These are phyloP conservation scores for Euphorbia peplus DNA, from an alignment of 345 rosid genomes.

Conservation along the genomic window DNA sequence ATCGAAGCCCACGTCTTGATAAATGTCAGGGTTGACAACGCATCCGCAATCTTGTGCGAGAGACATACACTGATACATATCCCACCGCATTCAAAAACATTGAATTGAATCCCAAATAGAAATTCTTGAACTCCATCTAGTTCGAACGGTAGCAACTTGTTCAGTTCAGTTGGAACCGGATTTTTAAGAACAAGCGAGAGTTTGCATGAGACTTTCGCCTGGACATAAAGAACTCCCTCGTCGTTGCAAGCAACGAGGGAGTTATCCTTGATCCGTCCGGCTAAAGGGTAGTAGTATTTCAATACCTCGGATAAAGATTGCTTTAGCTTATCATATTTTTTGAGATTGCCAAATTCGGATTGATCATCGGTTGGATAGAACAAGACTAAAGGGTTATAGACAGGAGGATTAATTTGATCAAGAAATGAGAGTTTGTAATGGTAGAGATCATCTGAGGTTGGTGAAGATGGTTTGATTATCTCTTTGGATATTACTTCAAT, in stretches of 20 bases:
- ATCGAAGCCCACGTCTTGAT: constrained; percentile 32
- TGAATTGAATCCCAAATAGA: constrained; percentile 32
- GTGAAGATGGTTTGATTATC: constrained; percentile 37
- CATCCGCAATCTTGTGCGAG: constrained; percentile 49
- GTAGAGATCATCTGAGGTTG: constrained; percentile 35
- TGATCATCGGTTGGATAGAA: constrained; percentile 26
- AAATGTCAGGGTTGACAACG: constrained; percentile 32
- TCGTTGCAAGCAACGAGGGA: constrained; percentile 26
- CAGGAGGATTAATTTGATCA: constrained; percentile 38
- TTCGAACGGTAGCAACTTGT: constrained; percentile 26
- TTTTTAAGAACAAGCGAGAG: constrained; percentile 18
- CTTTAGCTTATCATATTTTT: constrained; percentile 26
- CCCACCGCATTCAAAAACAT: constrained; percentile 44
- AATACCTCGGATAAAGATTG: constrained; percentile 43
- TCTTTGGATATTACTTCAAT: constrained; percentile 25
- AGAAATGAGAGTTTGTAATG: constrained; percentile 34
- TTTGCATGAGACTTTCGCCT: constrained; percentile 20
- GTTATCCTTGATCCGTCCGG: constrained; percentile 41
- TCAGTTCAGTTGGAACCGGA: constrained; percentile 17
- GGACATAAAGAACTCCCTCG: constrained; percentile 24
- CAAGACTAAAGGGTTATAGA: constrained; percentile 31
- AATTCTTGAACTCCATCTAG: constrained; percentile 14
- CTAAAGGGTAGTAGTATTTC: constrained; percentile 43
- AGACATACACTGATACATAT: constrained; percentile 27
- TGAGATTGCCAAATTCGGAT: background rate